Percentiles rank a stretch among this genome's conserved stretches.
These are phyloP conservation scores for Gonium pectorale DNA, from an alignment of 139 green algal species.

Conservation along the genomic window DNA sequence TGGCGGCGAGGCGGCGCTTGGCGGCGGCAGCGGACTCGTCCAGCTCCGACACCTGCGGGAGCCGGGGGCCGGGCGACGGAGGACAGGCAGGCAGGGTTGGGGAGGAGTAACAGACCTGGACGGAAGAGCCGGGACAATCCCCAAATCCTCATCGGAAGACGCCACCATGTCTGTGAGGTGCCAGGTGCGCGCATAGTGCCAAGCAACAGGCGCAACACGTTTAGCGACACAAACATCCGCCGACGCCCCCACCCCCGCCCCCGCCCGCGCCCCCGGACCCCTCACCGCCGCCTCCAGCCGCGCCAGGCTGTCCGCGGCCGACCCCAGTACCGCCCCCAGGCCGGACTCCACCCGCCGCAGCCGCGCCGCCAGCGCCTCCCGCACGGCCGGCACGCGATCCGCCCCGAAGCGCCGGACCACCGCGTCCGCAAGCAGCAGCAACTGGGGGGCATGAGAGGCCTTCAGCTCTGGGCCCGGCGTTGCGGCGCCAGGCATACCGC, in stretches of 20 bases:
- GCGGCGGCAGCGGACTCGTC: not conserved
- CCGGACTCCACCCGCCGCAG: not conserved
- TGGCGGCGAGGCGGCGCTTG: slow-evolving; percentile 26
- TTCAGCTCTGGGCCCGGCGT: no score
- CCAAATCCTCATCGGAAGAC: no score
- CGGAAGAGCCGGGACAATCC: no score
- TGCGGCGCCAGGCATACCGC: no score
- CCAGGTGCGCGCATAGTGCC: slow-evolving; percentile 56
- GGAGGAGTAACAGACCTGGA: no score
- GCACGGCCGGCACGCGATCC: not conserved
- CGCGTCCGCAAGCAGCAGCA: slow-evolving; percentile 15
- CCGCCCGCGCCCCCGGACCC: no score
- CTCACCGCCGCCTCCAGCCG: not conserved
- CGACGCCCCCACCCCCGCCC: no score
- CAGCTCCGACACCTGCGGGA: not conserved
- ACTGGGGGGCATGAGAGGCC: no score
- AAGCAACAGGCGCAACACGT: no score
- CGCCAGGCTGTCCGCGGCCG: not conserved
- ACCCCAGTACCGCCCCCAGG: not conserved
- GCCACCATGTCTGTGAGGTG: slow-evolving; percentile 53
- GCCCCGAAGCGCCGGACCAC: not conserved
- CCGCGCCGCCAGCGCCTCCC: not conserved
- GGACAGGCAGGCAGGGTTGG: no score
- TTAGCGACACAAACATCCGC: no score
- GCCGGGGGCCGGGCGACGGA: no score